Evolutionary conservation across 495 filamentous ascomycete genomes (phyloP).

Genomic region (Penicilliopsis zonata): DNA sequence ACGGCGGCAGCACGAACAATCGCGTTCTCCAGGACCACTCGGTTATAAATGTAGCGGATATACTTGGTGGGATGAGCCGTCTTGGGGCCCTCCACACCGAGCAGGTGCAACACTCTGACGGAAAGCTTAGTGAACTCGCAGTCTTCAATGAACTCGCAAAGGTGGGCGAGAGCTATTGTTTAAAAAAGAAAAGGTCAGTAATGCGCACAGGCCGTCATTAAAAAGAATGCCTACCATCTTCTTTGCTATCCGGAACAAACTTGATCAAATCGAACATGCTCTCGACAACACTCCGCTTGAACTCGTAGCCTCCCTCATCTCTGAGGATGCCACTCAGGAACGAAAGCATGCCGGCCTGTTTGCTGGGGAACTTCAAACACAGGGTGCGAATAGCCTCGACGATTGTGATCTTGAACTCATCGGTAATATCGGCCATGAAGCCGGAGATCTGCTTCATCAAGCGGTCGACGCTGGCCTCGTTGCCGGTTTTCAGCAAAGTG

Average conservation of each 20-base stretch:
- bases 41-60: slow-evolving; percentile 98
- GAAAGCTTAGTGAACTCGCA: slow-evolving; percentile 99
- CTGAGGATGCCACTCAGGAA: slow-evolving; percentile 92
- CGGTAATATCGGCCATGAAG: slow-evolving; percentile 96
- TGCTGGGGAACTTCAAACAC: slow-evolving; percentile 94
- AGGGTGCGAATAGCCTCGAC: slow-evolving; percentile 95
- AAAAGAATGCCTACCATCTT: slow-evolving; percentile 74
- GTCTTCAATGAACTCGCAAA: slow-evolving; percentile 99
- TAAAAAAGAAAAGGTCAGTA: too few relatives aligned
- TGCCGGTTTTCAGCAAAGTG: slow-evolving; percentile 93
- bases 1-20: slow-evolving; percentile 93
- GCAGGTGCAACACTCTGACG: slow-evolving; percentile 84
- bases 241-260: slow-evolving; percentile 94
- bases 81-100: slow-evolving; percentile 90
- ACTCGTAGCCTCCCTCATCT: slow-evolving; percentile 96
- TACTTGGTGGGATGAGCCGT: slow-evolving; percentile 96
- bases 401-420: slow-evolving; percentile 99
- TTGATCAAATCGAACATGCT: slow-evolving; percentile 99
- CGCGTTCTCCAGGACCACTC: slow-evolving; percentile 93
- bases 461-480: slow-evolving; percentile 91
- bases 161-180: slow-evolving; percentile 81
- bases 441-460: slow-evolving; percentile 97
- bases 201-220: too few relatives aligned
- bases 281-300: slow-evolving; percentile 95
- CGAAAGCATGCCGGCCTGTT: slow-evolving; percentile 94